These are phyloP conservation scores for Diophrys appendiculata DNA, from an alignment of 73 alveolate genomes.

Conservation along the genomic window DNA sequence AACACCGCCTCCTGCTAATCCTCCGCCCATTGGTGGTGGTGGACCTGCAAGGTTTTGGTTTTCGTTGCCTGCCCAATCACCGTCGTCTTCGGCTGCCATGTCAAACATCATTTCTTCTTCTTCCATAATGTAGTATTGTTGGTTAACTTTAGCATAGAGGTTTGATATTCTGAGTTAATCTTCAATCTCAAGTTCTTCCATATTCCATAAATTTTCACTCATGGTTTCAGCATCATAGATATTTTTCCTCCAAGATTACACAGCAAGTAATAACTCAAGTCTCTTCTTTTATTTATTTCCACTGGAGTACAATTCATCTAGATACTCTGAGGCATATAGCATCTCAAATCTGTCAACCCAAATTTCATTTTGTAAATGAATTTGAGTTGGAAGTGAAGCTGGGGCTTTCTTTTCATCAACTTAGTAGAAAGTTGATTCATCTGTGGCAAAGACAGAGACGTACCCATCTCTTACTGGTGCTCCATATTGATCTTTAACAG, in stretches of 20 bases:
- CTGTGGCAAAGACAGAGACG: constrained; percentile 34
- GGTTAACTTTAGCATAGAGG: neutral
- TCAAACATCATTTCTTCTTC: neutral
- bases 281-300: neutral
- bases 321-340: constrained; percentile 25
- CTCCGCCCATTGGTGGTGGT: too few species aligned
- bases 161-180: neutral
- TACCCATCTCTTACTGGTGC: neutral
- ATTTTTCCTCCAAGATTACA: constrained; percentile 33
- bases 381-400: constrained; percentile 34
- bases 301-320: constrained; percentile 19
- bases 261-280: constrained; percentile 35
- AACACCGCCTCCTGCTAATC: too few species aligned
- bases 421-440: constrained; percentile 25
- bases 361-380: constrained; percentile 34
- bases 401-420: constrained; percentile 19
- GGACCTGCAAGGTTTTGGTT: too few species aligned
- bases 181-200: neutral
- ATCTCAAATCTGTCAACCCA: constrained; percentile 10
- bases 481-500: neutral
- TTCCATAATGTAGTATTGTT: neutral
- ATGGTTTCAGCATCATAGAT: constrained; percentile 4
- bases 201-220: neutral
- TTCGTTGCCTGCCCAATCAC: too few species aligned
- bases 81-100: too few species aligned